phyloP scores from a whole-genome alignment of 768 basidiomycete genomes.

The Gloeopeniophorella convolvens region DNA sequence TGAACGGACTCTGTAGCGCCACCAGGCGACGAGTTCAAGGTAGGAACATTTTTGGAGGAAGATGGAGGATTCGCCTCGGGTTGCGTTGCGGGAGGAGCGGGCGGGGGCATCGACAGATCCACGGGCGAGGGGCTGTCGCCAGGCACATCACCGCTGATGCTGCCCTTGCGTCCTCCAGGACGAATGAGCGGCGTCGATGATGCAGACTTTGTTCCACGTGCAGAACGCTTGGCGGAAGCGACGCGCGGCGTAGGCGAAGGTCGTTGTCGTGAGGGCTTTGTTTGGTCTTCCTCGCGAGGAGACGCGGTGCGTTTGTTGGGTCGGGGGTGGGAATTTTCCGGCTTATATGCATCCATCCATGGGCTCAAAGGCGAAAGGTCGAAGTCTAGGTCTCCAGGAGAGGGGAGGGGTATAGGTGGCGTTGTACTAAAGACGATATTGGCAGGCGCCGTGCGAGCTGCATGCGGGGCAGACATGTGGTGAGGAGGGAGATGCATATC shows the following conservation, averaged over 20 bases:
- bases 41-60: background rate
- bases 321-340: conserved; percentile 26
- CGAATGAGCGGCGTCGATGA: conserved; percentile 19
- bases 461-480: conserved; percentile 23
- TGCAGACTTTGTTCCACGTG: conserved; percentile 19
- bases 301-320: conserved; percentile 18
- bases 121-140: conserved; percentile 79
- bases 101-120: conserved; percentile 84
- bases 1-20: conserved; percentile 20
- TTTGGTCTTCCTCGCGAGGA: conserved; percentile 15
- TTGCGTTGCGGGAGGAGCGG: conserved; percentile 43
- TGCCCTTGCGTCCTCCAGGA: conserved; percentile 38
- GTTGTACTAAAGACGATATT: conserved; percentile 58
- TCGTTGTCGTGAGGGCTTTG: conserved; percentile 12
- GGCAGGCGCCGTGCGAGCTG: conserved; percentile 58
- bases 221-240: conserved; percentile 7
- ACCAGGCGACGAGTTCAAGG: conserved; percentile 1
- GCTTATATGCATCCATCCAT: conserved; percentile 60
- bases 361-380: conserved; percentile 79
- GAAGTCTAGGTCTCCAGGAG: conserved; percentile 52
- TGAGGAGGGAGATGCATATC: conserved; percentile 25
- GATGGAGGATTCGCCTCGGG: conserved; percentile 7
- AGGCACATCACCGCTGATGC: conserved; percentile 26
- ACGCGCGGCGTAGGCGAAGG: conserved; percentile 13
- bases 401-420: conserved; percentile 35